These are phyloP conservation scores for Herpetospermum pedunculosum DNA, from an alignment of 306 rosid genomes.

Conservation along the genomic window DNA sequence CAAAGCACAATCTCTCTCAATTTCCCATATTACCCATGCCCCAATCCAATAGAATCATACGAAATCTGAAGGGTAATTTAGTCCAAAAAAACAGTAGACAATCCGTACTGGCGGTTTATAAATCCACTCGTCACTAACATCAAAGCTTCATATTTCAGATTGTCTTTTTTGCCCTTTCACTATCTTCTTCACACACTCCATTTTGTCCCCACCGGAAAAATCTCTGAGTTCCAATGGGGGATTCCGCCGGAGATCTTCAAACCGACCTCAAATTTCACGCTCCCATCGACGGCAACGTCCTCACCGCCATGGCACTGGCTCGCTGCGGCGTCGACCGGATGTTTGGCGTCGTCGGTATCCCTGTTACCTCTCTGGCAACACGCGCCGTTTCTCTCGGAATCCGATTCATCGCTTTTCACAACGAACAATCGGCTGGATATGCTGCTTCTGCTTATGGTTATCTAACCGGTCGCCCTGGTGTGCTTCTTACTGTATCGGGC, in stretches of 20 bases:
- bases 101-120: background rate
- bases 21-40: background rate
- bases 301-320: slow-evolving; percentile 56
- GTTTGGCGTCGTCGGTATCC: slow-evolving; percentile 98
- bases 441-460: slow-evolving; percentile 97
- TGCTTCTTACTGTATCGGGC: slow-evolving; percentile 85
- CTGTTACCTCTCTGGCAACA: slow-evolving; percentile 79
- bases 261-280: background rate
- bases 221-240: slow-evolving; percentile 13
- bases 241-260: background rate
- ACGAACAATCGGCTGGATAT: slow-evolving; percentile 94
- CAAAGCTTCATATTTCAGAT: background rate
- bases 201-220: background rate
- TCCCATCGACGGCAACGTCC: slow-evolving; percentile 48
- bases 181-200: too few species aligned
- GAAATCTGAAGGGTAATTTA: background rate
- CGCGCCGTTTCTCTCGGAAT: slow-evolving; percentile 76
- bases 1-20: background rate
- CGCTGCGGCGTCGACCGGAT: slow-evolving; percentile 56
- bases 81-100: background rate
- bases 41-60: too few species aligned
- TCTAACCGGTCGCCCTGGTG: slow-evolving; percentile 65
- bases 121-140: background rate
- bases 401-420: slow-evolving; percentile 79
- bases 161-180: background rate